Evolutionary conservation across 495 filamentous ascomycete species (phyloP).

Genomic region (Bathelium albidoporum): DNA sequence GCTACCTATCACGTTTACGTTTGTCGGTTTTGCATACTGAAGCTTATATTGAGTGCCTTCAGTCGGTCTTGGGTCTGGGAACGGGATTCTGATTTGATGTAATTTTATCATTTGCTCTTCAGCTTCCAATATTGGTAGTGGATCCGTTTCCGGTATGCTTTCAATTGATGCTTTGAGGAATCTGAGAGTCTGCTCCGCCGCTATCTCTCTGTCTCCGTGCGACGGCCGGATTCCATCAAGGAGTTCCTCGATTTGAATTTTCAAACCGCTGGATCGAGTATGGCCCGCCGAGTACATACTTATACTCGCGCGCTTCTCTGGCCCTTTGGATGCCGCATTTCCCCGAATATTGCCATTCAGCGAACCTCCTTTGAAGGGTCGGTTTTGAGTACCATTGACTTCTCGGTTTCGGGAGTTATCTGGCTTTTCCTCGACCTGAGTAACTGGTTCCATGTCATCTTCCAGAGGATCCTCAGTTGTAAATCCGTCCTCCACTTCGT

Average conservation of each 20-base stretch:
- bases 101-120: slow-evolving; percentile 55
- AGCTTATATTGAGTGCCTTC: slow-evolving; percentile 70
- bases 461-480: neutral
- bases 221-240: slow-evolving; percentile 56
- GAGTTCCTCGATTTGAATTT: slow-evolving; percentile 79
- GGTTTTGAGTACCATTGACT: neutral
- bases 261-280: slow-evolving; percentile 67
- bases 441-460: neutral
- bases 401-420: neutral
- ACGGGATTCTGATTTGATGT: slow-evolving; percentile 62
- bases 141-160: slow-evolving; percentile 43
- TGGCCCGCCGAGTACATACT: slow-evolving; percentile 4
- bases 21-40: slow-evolving; percentile 60
- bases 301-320: neutral
- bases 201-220: slow-evolving; percentile 53
- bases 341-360: neutral
- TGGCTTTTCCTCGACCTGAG: neutral
- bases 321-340: neutral
- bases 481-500: neutral
- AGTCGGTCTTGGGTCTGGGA: slow-evolving; percentile 63
- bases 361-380: too few relatives aligned
- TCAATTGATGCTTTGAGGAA: slow-evolving; percentile 69
- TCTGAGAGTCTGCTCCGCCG: slow-evolving; percentile 59
- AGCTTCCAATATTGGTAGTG: slow-evolving; percentile 51
- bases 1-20: slow-evolving; percentile 81